phyloP scores from a whole-genome alignment of 1,284 basidiomycete species.

The Wallemia hederae region DNA sequence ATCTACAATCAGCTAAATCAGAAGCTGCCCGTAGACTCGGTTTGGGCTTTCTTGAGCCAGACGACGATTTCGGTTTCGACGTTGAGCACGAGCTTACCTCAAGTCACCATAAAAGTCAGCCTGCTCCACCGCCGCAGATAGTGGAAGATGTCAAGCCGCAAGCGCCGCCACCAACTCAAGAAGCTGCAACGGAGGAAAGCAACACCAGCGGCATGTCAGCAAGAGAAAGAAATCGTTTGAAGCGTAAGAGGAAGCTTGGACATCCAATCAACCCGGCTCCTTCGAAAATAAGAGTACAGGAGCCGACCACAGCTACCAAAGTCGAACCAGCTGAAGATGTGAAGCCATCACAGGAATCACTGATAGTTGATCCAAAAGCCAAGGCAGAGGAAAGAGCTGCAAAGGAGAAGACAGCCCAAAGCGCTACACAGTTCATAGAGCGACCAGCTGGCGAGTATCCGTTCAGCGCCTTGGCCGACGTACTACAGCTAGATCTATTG shows the following conservation, averaged over 20 bases:
- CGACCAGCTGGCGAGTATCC: slow-evolving; percentile 37
- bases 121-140: slow-evolving; percentile 3
- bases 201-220: slow-evolving; percentile 29
- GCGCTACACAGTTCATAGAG: slow-evolving; percentile 17
- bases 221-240: slow-evolving; percentile 62
- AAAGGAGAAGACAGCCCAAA: slow-evolving; percentile 13
- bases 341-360: slow-evolving; percentile 5
- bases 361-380: slow-evolving; percentile 16
- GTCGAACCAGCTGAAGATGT: slow-evolving; percentile 5
- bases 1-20: slow-evolving; percentile 48
- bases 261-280: slow-evolving; percentile 5
- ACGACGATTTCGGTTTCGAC: slow-evolving; percentile 37
- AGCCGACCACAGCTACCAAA: slow-evolving; percentile 4
- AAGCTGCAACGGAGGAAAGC: slow-evolving; percentile 4
- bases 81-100: slow-evolving; percentile 38
- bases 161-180: neutral
- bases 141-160: too few relatives aligned
- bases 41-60: slow-evolving; percentile 42
- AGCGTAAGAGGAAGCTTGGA: slow-evolving; percentile 54
- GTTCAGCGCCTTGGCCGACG: slow-evolving; percentile 56
- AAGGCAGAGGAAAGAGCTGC: slow-evolving; percentile 12
- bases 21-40: slow-evolving; percentile 53
- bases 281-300: slow-evolving; percentile 7
- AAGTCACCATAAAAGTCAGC: neutral
- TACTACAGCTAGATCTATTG: slow-evolving; percentile 60